phyloP scores from a whole-genome alignment of 176 grass and related monocot species.

The Lolium rigidum region DNA sequence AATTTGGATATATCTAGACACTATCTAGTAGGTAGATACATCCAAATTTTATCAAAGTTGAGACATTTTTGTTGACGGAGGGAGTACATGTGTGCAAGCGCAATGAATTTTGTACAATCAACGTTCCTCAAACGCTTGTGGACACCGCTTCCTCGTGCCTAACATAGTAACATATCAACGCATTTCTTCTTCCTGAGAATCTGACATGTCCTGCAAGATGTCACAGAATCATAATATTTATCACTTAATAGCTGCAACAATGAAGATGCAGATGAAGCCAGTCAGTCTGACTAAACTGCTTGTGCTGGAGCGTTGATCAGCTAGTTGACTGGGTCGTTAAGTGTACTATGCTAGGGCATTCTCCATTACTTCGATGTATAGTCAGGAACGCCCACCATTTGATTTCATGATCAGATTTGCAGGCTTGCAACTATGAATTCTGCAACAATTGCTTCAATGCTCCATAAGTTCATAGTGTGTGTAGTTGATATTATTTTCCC shows the following conservation, averaged over 20 bases:
- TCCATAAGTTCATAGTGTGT: not conserved
- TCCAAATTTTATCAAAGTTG: too few species aligned
- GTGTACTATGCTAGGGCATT: not conserved
- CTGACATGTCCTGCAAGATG: conserved; percentile 28
- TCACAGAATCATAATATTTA: not conserved
- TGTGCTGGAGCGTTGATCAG: not conserved
- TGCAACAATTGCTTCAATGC: conserved; percentile 10
- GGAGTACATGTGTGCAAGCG: not conserved
- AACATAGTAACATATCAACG: not conserved
- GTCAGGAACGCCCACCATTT: not conserved
- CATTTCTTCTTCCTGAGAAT: not conserved
- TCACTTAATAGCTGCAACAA: not conserved
- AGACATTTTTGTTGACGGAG: too few species aligned
- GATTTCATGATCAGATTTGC: not conserved
- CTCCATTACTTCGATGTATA: not conserved
- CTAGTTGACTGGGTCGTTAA: not conserved
- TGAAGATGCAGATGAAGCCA: not conserved
- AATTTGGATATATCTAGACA: too few species aligned
- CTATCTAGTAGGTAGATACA: too few species aligned
- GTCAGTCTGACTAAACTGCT: not conserved
- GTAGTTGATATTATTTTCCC: not conserved
- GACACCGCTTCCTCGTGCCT: conserved; percentile 18
- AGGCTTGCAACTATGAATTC: not conserved
- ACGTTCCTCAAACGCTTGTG: conserved; percentile 32
- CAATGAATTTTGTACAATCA: not conserved